Conservation (phyloP, 2,329 filamentous ascomycete genomes). For the Fusarium succisae region DNA sequence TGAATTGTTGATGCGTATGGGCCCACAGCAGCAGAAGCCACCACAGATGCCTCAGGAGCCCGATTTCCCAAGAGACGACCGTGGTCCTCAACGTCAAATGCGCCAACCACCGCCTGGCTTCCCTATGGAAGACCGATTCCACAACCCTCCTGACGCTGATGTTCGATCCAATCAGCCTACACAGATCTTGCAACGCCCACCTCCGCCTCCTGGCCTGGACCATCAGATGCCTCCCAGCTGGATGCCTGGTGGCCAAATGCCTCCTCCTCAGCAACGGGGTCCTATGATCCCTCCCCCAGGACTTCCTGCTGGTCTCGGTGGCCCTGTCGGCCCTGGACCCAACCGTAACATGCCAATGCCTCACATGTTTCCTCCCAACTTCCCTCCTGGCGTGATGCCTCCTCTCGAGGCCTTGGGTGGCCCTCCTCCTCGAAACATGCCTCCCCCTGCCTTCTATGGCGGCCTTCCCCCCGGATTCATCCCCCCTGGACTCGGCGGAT, state of each 20-base stretch:
- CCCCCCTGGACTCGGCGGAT: constrained; percentile 64
- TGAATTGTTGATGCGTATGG: constrained; percentile 62
- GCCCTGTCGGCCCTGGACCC: constrained; percentile 39
- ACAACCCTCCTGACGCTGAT: constrained; percentile 57
- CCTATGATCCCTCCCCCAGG: constrained; percentile 72
- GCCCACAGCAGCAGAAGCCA: constrained; percentile 53
- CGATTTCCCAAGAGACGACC: constrained; percentile 53
- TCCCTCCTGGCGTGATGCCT: constrained; percentile 60
- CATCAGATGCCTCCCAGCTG: constrained; percentile 67
- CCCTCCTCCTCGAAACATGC: constrained; percentile 63
- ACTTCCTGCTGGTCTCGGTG: constrained; percentile 48
- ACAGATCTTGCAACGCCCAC: constrained; percentile 72
- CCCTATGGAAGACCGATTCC: constrained; percentile 62
- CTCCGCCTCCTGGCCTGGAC: constrained; percentile 67
- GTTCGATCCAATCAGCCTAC: constrained; percentile 63
- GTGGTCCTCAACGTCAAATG: constrained; percentile 51
- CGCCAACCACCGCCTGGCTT: constrained; percentile 61
- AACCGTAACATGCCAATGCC: constrained; percentile 60
- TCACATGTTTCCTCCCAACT: constrained; percentile 70
- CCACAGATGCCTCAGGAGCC: constrained; percentile 51
- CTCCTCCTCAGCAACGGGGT: constrained; percentile 53
- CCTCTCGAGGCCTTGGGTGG: constrained; percentile 60
- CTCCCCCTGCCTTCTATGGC: constrained; percentile 65
- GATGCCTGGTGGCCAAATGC: constrained; percentile 59
- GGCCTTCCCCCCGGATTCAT: constrained; percentile 63